Percentiles rank a stretch among this genome's conserved stretches.
Conservation (phyloP, 306 rosid species). For the Abrus pulchellus region DNA sequence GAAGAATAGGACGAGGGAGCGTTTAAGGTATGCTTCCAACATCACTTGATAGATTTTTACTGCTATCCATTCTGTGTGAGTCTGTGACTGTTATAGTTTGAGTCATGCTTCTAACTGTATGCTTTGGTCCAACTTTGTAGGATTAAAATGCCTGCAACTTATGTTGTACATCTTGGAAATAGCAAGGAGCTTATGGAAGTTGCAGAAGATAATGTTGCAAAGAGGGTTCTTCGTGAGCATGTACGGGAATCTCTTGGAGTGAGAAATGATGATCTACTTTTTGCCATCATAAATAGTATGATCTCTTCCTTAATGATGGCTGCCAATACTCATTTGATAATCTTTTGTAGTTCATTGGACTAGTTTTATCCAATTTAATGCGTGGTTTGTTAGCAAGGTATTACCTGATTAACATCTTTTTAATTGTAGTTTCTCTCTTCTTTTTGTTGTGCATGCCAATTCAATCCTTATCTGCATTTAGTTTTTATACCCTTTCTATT, state of each 20-base stretch:
- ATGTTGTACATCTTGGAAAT: conserved; percentile 97
- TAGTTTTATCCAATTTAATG: conserved; percentile 6
- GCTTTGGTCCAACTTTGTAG: conserved; percentile 50
- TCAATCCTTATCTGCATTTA: conserved; percentile 1
- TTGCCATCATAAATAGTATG: conserved; percentile 96
- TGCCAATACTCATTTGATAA: conserved; percentile 17
- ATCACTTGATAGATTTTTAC: conserved; percentile 12
- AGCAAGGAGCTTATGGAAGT: conserved; percentile 98
- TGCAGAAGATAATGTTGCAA: conserved; percentile 87
- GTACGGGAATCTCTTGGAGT: conserved; percentile 90
- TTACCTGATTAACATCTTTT: conserved; percentile 22
- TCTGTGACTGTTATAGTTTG: not conserved
- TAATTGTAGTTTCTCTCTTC: conserved; percentile 28
- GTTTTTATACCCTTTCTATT: not conserved
- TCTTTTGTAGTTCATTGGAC: conserved; percentile 14
- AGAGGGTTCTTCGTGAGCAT: conserved; percentile 94
- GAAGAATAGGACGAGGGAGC: conserved; percentile 86
- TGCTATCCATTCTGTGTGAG: not conserved
- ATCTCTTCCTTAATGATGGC: conserved; percentile 31
- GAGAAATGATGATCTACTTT: conserved; percentile 86
- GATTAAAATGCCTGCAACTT: conserved; percentile 88
- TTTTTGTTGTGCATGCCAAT: conserved; percentile 24
- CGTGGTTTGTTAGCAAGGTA: conserved; percentile 19
- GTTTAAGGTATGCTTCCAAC: conserved; percentile 68
- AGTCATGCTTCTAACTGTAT: conserved; percentile 6